Percentiles rank a stretch among this genome's conserved stretches.
phyloP scores from a whole-genome alignment of 148 eudicot species.

The Rhododendron ferrugineum region DNA sequence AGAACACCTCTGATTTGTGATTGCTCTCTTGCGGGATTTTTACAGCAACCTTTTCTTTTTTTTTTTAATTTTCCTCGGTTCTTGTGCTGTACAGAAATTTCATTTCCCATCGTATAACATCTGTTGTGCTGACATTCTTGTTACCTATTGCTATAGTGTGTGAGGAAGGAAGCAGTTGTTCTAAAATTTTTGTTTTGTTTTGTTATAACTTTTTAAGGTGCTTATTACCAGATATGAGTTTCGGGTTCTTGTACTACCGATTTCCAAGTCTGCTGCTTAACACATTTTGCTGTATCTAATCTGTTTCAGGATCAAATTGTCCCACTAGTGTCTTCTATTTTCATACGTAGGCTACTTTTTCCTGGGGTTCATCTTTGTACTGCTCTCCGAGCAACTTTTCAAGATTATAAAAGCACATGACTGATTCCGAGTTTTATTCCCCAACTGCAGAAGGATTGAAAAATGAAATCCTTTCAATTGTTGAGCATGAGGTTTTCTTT shows the following conservation, averaged over 20 bases:
- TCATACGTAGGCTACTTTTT: conserved; percentile 67
- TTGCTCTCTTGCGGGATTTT: not conserved
- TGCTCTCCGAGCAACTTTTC: conserved; percentile 60
- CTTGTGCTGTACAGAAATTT: not conserved
- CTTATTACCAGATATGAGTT: not conserved
- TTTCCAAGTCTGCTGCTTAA: not conserved
- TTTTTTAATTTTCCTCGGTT: too few relatives aligned
- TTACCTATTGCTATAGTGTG: not conserved
- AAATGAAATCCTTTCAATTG: conserved; percentile 59
- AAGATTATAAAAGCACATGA: conserved; percentile 69
- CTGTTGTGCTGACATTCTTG: not conserved
- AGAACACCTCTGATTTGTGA: not conserved
- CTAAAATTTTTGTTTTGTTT: not conserved
- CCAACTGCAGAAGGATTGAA: conserved; percentile 64
- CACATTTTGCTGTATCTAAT: not conserved
- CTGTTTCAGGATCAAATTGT: conserved; percentile 64
- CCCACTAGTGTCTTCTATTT: conserved; percentile 69
- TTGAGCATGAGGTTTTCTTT: conserved; percentile 72
- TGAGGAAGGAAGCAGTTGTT: not conserved
- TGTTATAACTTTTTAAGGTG: not conserved
- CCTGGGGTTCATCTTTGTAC: conserved; percentile 64
- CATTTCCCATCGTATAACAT: not conserved
- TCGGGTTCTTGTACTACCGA: not conserved
- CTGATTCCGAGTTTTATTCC: conserved; percentile 69
- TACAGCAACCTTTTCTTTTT: not conserved